A percentile compares a stretch with the other conserved stretches of the same genome.
Conservation (phyloP, 2,329 filamentous ascomycete genomes). For the Coccinonectria pachysandricola region DNA sequence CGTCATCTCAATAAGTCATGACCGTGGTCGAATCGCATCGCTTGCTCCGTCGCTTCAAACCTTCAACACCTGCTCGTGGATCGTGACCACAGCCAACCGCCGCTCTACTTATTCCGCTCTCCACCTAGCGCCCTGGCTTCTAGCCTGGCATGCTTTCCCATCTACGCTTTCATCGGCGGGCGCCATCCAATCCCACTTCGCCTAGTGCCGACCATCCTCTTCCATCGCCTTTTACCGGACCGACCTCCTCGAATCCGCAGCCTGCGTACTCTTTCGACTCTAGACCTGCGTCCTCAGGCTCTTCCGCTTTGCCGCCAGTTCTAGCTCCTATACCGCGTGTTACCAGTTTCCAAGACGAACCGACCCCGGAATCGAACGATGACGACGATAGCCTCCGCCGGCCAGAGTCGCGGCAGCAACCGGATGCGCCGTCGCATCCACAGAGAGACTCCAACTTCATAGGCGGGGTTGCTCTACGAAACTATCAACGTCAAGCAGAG, state of each 20-base stretch:
- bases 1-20: conserved; percentile 19
- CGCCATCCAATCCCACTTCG: conserved; percentile 44
- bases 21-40: conserved; percentile 15
- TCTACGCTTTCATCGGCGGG: conserved; percentile 49
- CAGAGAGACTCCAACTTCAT: conserved; percentile 38
- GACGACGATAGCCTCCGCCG: conserved; percentile 14
- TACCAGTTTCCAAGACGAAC: conserved; percentile 29
- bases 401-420: conserved; percentile 16
- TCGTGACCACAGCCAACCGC: conserved; percentile 9
- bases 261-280: conserved; percentile 29
- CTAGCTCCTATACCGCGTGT: conserved; percentile 42
- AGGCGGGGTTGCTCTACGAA: conserved; percentile 43
- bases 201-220: conserved; percentile 39
- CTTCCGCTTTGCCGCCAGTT: conserved; percentile 33
- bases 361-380: conserved; percentile 13
- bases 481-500: conserved; percentile 33
- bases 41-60: conserved; percentile 10
- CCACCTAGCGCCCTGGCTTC: conserved; percentile 8
- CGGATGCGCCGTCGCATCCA: conserved; percentile 23
- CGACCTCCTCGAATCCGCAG: conserved; percentile 31
- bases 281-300: conserved; percentile 24
- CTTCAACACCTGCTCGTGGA: conserved; percentile 11
- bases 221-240: conserved; percentile 26
- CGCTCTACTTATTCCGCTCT: conserved; percentile 11
- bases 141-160: conserved; percentile 37